Evolutionary conservation across 176 grass and related monocot species (phyloP).

Genomic region (Pontederia paniculata): DNA sequence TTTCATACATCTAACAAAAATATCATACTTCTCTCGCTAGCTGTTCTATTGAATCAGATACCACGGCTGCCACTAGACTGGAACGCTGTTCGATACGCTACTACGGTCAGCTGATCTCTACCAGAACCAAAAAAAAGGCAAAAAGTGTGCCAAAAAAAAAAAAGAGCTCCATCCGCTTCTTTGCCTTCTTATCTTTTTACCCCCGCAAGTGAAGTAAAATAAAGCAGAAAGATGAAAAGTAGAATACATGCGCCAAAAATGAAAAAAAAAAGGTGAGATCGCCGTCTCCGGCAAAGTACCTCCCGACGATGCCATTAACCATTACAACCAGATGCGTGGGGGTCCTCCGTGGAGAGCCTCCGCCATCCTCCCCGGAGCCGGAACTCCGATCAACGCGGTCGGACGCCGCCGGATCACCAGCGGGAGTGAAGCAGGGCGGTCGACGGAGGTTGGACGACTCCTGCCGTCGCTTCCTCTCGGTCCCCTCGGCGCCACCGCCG

Average conservation of each 20-base stretch:
- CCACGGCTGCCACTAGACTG: too few relatives aligned
- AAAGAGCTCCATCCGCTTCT: too few relatives aligned
- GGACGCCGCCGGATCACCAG: conserved; percentile 14
- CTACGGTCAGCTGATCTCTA: too few relatives aligned
- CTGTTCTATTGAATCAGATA: too few relatives aligned
- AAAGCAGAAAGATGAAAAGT: background rate
- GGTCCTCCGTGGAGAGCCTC: background rate
- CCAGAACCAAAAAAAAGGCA: too few relatives aligned
- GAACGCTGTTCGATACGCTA: too few relatives aligned
- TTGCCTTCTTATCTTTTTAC: too few relatives aligned
- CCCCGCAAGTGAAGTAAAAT: background rate
- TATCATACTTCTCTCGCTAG: too few relatives aligned
- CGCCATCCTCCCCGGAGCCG: background rate
- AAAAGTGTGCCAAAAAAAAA: too few relatives aligned
- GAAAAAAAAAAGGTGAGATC: background rate
- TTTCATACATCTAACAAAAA: too few relatives aligned
- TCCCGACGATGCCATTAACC: conserved; percentile 83
- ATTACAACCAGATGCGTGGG: conserved; percentile 76
- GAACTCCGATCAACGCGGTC: conserved; percentile 9
- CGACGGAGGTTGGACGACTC: conserved; percentile 28
- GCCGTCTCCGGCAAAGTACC: conserved; percentile 20
- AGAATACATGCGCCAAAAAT: background rate
- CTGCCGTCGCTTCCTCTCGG: background rate
- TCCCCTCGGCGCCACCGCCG: too few relatives aligned
- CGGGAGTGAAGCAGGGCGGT: conserved; percentile 47